Evolutionary conservation across 2,329 filamentous ascomycete species (phyloP), one percentile per base, ranked within the genome.

Genomic region (Cercospora citrullina): DNA sequence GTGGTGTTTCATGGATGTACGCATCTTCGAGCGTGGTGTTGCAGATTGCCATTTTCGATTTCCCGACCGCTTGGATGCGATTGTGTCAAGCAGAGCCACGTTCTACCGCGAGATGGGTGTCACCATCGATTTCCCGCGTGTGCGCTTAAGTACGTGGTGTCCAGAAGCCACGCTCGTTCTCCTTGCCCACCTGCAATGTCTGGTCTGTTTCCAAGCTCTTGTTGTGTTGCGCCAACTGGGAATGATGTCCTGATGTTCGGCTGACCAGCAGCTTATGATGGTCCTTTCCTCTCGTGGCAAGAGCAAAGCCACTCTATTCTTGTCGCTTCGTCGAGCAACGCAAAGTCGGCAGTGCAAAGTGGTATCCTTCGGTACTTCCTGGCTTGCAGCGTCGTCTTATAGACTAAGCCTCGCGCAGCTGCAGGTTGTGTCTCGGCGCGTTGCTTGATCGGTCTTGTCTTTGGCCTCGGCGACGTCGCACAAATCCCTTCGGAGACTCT

Each of bases 1-100:
- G 76, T n/a, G 80, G 79, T 21, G 77, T 77, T 75, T 87, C 86
- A 63, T 31, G 60, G 28, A 71, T 68, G 65, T 76, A 79, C 70
- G 79, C 74, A 66, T 84, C 77, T 72, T 84, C 83, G 65, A 81
- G 72, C 10, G 84, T 86, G 5, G 81, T 79, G 76, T 87, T 86
- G 75, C 85, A 87, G 55, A 69, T 67, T 18, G 73, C 64, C 72
- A 74, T 75, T 45, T 30, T 68, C 36, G 57, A 23, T 18, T 30
- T 23, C 51, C 26, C 53, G 21, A 18, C 16, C 12, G 59, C 26
- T 30, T 39, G 9, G 33, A n/a, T 23, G n/a, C 9, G 36, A 42
- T 28, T 30, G 26, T 30, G 23, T 57, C 53, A 28, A 57, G 9
- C 53, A 30, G 45, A 48, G 42, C 45, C 8, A 48, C 45, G 45